phyloP scores from a whole-genome alignment of 2,329 filamentous ascomycete genomes.

The Setomelanomma holmii region DNA sequence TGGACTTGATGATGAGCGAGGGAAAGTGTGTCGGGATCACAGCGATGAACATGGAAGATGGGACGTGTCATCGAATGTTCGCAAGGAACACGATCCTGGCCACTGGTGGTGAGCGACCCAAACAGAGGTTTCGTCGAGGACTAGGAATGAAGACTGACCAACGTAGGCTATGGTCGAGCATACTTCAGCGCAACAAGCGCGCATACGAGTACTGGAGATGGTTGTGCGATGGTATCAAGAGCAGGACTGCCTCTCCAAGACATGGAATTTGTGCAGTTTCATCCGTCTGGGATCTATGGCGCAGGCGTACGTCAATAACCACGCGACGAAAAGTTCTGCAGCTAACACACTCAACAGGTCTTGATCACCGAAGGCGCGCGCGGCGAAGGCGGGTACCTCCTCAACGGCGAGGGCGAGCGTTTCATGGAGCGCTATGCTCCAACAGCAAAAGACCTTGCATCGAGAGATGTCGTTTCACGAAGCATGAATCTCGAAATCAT shows the following conservation, averaged over 20 bases:
- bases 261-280: constrained; percentile 61
- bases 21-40: constrained; percentile 57
- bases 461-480: constrained; percentile 56
- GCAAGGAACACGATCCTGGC: constrained; percentile 58
- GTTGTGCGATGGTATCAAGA: constrained; percentile 58
- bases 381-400: constrained; percentile 59
- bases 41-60: constrained; percentile 58
- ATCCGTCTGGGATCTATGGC: constrained; percentile 59
- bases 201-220: constrained; percentile 59
- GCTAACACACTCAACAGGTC: constrained; percentile 21
- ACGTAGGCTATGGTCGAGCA: constrained; percentile 55
- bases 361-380: constrained; percentile 60
- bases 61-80: constrained; percentile 57
- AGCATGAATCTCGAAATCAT: constrained; percentile 60
- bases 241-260: constrained; percentile 59
- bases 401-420: constrained; percentile 57
- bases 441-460: constrained; percentile 59
- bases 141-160: constrained; percentile 5
- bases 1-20: constrained; percentile 58
- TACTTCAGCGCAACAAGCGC: constrained; percentile 60
- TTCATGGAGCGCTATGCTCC: constrained; percentile 63
- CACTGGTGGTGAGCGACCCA: constrained; percentile 48
- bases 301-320: constrained; percentile 55
- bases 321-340: no score
- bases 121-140: neutral